Base-by-base conservation (phyloP, 129 eudicot species). In the Flaveria ramosissima region DNA sequence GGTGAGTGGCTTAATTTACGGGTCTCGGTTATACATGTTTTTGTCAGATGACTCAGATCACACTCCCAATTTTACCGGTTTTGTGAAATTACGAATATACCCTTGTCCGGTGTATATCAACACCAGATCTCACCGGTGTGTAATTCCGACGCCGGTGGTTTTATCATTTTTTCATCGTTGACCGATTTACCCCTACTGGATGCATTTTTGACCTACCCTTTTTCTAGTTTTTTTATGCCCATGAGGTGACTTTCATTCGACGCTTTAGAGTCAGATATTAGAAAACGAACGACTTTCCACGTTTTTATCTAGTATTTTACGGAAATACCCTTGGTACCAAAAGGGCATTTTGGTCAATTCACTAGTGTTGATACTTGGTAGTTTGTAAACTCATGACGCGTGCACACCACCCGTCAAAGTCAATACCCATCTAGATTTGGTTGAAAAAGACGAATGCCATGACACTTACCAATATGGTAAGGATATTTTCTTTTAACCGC, bases 251-350 rank as follows among this genome's bases (percentile, higher is more conserved):
- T 82, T 72, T 75, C 55, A 11, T 70, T 84, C 66, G 80, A 84
- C 74, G 86, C 84, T 61, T 68, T 55, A 23, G 73, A 42, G 84
- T 85, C 84, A 74, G 7, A 36, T 36, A 6, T 36, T 36, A 36
- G 81, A 80, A 74, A 82, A 64, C 70, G 55, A 79, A 76, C 78
- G 79, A 74, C 65, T 82, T 81, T 36, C 88, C 88, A 86, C 90
- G 84, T 82, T 86, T 89, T 66, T 59, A 39, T 53, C 21, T 63
- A 14, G 62, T 19, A 63, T 71, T 48, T 26, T 14, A 46, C 87
- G 42, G 62, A 68, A 48, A 48, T 62, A 32, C 78, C 90, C 89
- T 79, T 26, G 8, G n/a, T 13, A 9, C n/a, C 68, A 1, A 20
- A 73, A 50, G 88, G 93, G 74, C 45, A 77, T 0, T 81, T 70